phyloP scores from a whole-genome alignment of 176 grass and related monocot species.

The Cenchrus purpureus region DNA sequence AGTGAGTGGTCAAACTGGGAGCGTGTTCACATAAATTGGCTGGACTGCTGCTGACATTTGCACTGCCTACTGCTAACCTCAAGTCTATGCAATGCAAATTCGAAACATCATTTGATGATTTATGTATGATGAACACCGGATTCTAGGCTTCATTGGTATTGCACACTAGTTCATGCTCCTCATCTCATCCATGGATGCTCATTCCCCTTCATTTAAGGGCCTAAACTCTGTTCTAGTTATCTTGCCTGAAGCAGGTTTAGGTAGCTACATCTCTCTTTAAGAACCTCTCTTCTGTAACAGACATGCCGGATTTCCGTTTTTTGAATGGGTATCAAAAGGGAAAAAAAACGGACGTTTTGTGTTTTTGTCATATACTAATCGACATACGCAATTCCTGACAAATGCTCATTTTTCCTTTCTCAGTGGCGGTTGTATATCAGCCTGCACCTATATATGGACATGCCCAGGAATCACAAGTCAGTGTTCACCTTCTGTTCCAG shows the following conservation, averaged over 20 bases:
- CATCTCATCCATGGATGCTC: not conserved
- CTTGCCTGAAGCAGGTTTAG: too few relatives aligned
- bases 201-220: not conserved
- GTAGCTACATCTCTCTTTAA: too few relatives aligned
- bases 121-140: not conserved
- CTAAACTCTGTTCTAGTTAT: too few relatives aligned
- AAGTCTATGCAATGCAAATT: too few relatives aligned
- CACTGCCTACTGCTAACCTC: too few relatives aligned
- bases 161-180: not conserved
- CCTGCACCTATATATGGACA: not conserved
- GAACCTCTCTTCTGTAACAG: too few relatives aligned
- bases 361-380: not conserved
- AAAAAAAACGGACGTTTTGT: not conserved
- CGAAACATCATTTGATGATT: not conserved
- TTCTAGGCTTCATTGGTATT: too few relatives aligned
- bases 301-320: too few relatives aligned
- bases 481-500: not conserved
- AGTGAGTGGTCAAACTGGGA: too few relatives aligned
- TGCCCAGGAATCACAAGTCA: not conserved
- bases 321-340: too few relatives aligned
- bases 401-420: not conserved
- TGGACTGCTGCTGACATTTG: too few relatives aligned
- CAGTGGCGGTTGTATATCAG: not conserved
- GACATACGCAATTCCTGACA: not conserved
- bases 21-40: too few relatives aligned